Evolutionary conservation across 306 rosid genomes (phyloP).

Genomic region (Inga laurina): DNA sequence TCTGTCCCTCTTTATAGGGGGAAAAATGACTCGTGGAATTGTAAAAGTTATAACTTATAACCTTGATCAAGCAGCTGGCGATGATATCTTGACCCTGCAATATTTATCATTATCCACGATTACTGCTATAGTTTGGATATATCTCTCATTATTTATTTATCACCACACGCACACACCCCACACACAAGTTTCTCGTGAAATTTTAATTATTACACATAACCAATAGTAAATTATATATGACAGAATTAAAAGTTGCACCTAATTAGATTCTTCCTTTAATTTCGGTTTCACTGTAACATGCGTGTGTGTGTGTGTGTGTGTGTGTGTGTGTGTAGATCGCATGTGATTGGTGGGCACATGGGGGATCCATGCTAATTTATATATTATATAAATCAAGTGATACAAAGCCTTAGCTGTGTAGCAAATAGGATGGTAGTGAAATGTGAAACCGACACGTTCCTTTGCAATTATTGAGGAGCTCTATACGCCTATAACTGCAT

Average conservation of each 20-base stretch:
- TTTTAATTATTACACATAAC: background rate
- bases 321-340: background rate
- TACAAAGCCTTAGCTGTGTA: background rate
- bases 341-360: slow-evolving; percentile 7
- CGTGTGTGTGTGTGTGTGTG: no score
- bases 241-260: background rate
- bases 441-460: slow-evolving; percentile 7
- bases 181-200: background rate
- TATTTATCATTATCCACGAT: background rate
- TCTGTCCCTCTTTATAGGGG: no score
- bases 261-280: background rate
- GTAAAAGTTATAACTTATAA: background rate
- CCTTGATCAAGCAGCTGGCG: background rate
- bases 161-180: background rate
- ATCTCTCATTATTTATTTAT: background rate
- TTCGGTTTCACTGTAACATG: background rate
- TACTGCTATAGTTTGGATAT: background rate
- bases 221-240: background rate
- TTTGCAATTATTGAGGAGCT: slow-evolving; percentile 27
- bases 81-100: background rate
- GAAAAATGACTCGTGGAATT: background rate
- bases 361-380: background rate
- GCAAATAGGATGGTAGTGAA: slow-evolving; percentile 21
- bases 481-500: no score
- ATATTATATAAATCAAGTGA: background rate